Percentiles rank a stretch among this genome's conserved stretches.
These are phyloP conservation scores for Aureobasidium namibiae DNA, from an alignment of 2,329 filamentous ascomycete genomes.

Conservation along the genomic window DNA sequence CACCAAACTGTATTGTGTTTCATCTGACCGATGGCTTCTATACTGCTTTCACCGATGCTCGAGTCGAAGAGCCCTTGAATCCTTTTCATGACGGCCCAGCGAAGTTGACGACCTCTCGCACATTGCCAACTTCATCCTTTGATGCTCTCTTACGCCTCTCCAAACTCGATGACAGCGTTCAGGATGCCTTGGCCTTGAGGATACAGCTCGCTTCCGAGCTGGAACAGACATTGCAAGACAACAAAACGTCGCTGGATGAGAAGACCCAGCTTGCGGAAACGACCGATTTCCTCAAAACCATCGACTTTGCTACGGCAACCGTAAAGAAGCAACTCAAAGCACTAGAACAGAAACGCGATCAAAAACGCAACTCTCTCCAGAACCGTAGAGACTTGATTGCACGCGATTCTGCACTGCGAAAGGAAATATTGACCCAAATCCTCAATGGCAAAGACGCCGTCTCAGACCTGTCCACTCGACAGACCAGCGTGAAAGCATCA, in stretches of 20 bases:
- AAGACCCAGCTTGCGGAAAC: constrained; percentile 33
- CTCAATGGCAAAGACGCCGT: constrained; percentile 45
- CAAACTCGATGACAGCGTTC: constrained; percentile 82
- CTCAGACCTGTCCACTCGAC: constrained; percentile 20
- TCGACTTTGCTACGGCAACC: constrained; percentile 46
- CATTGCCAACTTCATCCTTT: constrained; percentile 67
- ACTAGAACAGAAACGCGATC: constrained; percentile 54
- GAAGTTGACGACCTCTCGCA: constrained; percentile 34
- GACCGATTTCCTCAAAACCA: constrained; percentile 35
- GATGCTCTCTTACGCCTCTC: constrained; percentile 80
- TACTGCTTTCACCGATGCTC: constrained; percentile 61
- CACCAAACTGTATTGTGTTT: constrained; percentile 74
- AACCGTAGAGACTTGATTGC: constrained; percentile 65
- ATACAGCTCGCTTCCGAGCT: constrained; percentile 72
- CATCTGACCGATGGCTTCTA: constrained; percentile 84
- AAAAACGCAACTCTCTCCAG: constrained; percentile 58
- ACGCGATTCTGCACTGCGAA: constrained; percentile 46
- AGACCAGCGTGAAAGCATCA: constrained; percentile 48
- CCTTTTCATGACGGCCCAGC: constrained; percentile 26
- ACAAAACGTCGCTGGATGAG: constrained; percentile 29
- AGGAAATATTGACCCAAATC: constrained; percentile 22
- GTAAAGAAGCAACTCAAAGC: constrained; percentile 60
- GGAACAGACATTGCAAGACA: constrained; percentile 40
- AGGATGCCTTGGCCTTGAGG: constrained; percentile 75
- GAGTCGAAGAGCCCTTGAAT: constrained; percentile 33